These are phyloP conservation scores for Metschnikowia corniflorae DNA, from an alignment of 805 yeast species.

Conservation along the genomic window DNA sequence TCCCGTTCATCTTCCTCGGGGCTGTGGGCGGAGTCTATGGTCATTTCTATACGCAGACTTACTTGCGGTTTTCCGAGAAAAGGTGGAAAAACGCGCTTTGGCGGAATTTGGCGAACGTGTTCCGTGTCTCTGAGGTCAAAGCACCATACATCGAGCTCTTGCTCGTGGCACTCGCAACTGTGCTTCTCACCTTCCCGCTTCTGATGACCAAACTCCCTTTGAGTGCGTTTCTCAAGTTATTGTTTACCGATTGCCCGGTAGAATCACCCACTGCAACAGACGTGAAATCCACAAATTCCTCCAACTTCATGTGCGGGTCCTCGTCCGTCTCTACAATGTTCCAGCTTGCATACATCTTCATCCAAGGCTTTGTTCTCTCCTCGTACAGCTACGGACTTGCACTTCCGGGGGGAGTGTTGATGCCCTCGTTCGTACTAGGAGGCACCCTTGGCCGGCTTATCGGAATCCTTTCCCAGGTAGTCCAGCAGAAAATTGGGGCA, in stretches of 20 bases:
- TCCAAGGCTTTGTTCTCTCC: conserved; percentile 57
- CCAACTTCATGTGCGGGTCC: conserved; percentile 36
- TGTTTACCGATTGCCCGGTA: conserved; percentile 65
- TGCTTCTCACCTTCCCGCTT: conserved; percentile 53
- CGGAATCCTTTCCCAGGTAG: conserved; percentile 48
- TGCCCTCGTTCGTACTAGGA: conserved; percentile 63
- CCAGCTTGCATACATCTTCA: conserved; percentile 35
- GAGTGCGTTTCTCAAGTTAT: conserved; percentile 50
- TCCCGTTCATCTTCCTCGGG: conserved; percentile 74
- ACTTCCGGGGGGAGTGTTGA: conserved; percentile 65
- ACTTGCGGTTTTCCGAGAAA: conserved; percentile 28
- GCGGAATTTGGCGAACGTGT: conserved; percentile 7
- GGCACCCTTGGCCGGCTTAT: conserved; percentile 55
- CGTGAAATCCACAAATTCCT: conserved; percentile 19
- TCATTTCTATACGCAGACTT: conserved; percentile 45
- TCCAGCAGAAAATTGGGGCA: conserved; percentile 39
- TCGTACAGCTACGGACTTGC: conserved; percentile 67
- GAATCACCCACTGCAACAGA: conserved; percentile 4
- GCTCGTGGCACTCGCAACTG: conserved; percentile 47
- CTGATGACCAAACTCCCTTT: conserved; percentile 53
- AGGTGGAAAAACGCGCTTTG: conserved; percentile 33
- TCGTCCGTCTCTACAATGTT: conserved; percentile 23
- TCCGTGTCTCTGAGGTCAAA: conserved; percentile 15
- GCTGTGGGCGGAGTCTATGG: conserved; percentile 69
- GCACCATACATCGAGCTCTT: conserved; percentile 48